These are phyloP conservation scores for Geoglossum glabrum DNA, from an alignment of 495 filamentous ascomycete genomes.

Conservation along the genomic window DNA sequence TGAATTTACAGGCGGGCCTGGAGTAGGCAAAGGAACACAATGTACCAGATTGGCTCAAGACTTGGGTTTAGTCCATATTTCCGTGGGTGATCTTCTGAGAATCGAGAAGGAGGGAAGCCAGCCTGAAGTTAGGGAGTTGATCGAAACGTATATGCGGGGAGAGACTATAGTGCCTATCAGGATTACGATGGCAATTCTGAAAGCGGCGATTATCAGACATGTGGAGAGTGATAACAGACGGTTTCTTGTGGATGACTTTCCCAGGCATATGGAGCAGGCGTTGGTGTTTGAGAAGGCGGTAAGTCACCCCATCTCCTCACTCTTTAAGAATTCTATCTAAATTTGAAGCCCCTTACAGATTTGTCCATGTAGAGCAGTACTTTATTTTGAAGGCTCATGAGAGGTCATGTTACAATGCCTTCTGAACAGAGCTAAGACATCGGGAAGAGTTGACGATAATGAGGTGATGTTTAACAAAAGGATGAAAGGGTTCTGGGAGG, in stretches of 20 bases:
- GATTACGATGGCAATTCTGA: constrained; percentile 6
- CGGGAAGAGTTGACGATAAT: constrained; percentile 7
- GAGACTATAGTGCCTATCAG: constrained; percentile 13
- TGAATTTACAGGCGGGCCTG: constrained; percentile 14
- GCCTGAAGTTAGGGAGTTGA: neutral
- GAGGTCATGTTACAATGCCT: constrained; percentile 5
- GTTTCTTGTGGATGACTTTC: constrained; percentile 22
- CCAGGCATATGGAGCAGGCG: constrained; percentile 17
- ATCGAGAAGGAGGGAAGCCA: neutral
- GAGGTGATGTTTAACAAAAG: constrained; percentile 6
- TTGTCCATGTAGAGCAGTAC: neutral
- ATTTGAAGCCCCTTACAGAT: neutral
- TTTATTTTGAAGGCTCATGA: constrained; percentile 6
- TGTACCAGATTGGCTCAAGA: constrained; percentile 11
- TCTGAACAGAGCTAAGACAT: neutral
- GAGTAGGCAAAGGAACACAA: constrained; percentile 23
- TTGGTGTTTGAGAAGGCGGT: constrained; percentile 16
- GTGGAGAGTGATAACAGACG: constrained; percentile 4
- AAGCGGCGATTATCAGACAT: constrained; percentile 7
- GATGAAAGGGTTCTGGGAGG: constrained; percentile 4
- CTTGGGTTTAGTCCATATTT: constrained; percentile 10
- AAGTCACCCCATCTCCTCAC: neutral
- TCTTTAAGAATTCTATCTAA: neutral
- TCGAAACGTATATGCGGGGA: constrained; percentile 11
- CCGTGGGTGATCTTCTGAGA: constrained; percentile 22